Evolutionary conservation across 2,329 filamentous ascomycete species (phyloP).

Genomic region (Pseudophaeomoniella oleicola): DNA sequence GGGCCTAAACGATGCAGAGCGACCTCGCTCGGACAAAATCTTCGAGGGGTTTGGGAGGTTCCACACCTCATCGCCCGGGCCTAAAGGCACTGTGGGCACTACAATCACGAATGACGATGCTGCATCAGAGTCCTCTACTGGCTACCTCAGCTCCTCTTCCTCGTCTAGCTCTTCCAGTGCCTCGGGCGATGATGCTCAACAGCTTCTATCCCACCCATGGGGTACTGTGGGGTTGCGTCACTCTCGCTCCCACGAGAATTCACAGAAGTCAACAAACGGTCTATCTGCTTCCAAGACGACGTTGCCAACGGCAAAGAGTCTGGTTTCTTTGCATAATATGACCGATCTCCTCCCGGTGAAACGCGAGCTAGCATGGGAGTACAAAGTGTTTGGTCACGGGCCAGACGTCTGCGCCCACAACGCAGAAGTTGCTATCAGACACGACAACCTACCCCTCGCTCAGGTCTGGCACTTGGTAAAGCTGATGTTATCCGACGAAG

Average conservation of each 20-base stretch:
- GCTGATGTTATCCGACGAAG: conserved; percentile 61
- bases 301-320: conserved; percentile 43
- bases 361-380: conserved; percentile 59
- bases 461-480: conserved; percentile 74
- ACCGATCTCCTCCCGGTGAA: conserved; percentile 64
- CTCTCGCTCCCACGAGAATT: conserved; percentile 30
- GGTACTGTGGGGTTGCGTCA: conserved; percentile 41
- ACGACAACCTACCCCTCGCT: conserved; percentile 56
- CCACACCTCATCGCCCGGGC: conserved; percentile 34
- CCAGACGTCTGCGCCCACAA: conserved; percentile 76
- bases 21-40: conserved; percentile 34
- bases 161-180: conserved; percentile 48
- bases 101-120: conserved; percentile 26
- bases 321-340: conserved; percentile 60
- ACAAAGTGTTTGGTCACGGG: conserved; percentile 70
- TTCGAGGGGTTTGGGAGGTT: conserved; percentile 52
- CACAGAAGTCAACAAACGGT: conserved; percentile 39
- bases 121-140: conserved; percentile 29
- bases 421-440: conserved; percentile 56
- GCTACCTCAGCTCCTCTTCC: conserved; percentile 10
- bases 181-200: conserved; percentile 29
- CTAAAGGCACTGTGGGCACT: conserved; percentile 30
- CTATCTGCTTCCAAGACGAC: conserved; percentile 33
- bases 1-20: conserved; percentile 33
- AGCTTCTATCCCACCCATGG: conserved; percentile 33